phyloP scores from a whole-genome alignment of 768 basidiomycete species.

The Boletus eberwhitei region DNA sequence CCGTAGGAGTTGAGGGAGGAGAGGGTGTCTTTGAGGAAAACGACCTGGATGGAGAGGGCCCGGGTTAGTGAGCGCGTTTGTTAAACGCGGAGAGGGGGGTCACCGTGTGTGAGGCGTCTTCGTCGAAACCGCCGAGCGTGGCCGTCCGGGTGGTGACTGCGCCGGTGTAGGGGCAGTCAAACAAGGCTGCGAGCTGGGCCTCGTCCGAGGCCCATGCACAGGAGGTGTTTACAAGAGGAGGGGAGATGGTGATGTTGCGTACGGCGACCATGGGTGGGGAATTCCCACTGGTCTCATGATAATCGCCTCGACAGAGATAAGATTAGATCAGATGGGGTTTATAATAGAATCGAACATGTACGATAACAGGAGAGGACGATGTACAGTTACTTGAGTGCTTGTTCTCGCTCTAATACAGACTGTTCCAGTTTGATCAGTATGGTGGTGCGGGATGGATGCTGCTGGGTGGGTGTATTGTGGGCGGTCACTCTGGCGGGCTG shows the following conservation, averaged over 20 bases:
- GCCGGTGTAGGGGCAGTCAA: slow-evolving; percentile 63
- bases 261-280: slow-evolving; percentile 49
- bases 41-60: slow-evolving; percentile 52
- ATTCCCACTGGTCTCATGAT: background rate
- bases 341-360: background rate
- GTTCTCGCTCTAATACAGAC: slow-evolving; percentile 90
- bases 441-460: slow-evolving; percentile 83
- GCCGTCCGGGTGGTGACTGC: slow-evolving; percentile 81
- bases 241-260: slow-evolving; percentile 52
- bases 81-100: too few species aligned
- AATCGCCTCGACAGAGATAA: slow-evolving; percentile 3
- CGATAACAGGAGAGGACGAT: slow-evolving; percentile 3
- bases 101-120: slow-evolving; percentile 62
- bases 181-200: slow-evolving; percentile 61
- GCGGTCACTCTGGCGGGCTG: slow-evolving; percentile 97
- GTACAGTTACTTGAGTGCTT: slow-evolving; percentile 62
- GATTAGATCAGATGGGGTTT: slow-evolving; percentile 13
- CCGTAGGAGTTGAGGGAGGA: slow-evolving; percentile 85
- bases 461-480: slow-evolving; percentile 82
- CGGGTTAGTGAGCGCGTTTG: slow-evolving; percentile 2
- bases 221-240: slow-evolving; percentile 73
- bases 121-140: slow-evolving; percentile 66
- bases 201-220: slow-evolving; percentile 79
- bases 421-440: slow-evolving; percentile 96
- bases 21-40: slow-evolving; percentile 45